Conservation (phyloP, 73 alveolate genomes). For the Blepharisma japonicum region DNA sequence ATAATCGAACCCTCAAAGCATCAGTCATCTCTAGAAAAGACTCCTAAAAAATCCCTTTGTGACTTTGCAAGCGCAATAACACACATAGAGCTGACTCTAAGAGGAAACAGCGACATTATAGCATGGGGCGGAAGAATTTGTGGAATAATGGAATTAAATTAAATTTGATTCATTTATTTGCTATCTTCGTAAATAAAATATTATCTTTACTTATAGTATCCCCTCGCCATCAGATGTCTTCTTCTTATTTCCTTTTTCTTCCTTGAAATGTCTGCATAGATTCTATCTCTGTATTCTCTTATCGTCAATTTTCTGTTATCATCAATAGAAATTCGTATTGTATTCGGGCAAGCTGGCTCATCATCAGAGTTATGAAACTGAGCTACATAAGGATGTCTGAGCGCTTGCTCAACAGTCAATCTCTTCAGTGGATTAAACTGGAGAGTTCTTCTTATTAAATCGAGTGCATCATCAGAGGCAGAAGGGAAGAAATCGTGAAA, state of each 20-base stretch:
- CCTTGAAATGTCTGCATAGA: constrained; percentile 65
- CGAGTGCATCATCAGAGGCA: constrained; percentile 54
- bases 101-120: too few species aligned
- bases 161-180: too few species aligned
- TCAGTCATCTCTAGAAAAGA: too few species aligned
- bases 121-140: too few species aligned
- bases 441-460: constrained; percentile 48
- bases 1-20: too few species aligned
- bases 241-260: constrained; percentile 75
- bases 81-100: too few species aligned
- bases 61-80: too few species aligned
- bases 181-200: background rate
- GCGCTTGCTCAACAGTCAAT: constrained; percentile 78
- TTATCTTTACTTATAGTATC: constrained; percentile 10
- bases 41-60: too few species aligned
- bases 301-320: constrained; percentile 66
- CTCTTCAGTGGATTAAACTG: constrained; percentile 75
- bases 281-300: constrained; percentile 65
- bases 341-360: constrained; percentile 75
- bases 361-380: constrained; percentile 82
- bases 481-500: constrained; percentile 43
- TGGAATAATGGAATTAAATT: too few species aligned
- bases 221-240: constrained; percentile 44
- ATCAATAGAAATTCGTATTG: constrained; percentile 75
- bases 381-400: constrained; percentile 80